Conservation (phyloP, 495 filamentous ascomycete species). For the Chaetomidium leptoderma region DNA sequence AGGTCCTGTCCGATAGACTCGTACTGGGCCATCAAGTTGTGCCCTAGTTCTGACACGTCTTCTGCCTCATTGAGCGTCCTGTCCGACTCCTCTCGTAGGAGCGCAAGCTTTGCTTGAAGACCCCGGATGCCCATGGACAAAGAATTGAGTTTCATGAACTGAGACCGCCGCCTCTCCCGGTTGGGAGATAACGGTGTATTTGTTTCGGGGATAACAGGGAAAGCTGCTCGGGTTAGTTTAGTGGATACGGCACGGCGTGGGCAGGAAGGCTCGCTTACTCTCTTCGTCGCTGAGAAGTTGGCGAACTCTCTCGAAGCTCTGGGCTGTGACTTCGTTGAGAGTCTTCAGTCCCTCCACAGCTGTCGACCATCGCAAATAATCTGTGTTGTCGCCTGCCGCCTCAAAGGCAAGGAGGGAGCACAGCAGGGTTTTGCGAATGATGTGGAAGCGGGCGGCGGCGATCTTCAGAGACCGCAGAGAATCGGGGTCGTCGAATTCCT, state of each 20-base stretch:
- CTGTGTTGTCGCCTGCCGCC: slow-evolving; percentile 74
- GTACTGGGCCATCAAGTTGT: slow-evolving; percentile 78
- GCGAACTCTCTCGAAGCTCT: slow-evolving; percentile 53
- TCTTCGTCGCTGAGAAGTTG: slow-evolving; percentile 78
- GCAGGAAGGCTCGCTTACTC: slow-evolving; percentile 48
- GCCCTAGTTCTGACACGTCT: slow-evolving; percentile 67
- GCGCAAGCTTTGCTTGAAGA: slow-evolving; percentile 90
- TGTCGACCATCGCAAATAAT: slow-evolving; percentile 73
- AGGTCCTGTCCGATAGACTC: slow-evolving; percentile 91
- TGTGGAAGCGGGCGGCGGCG: slow-evolving; percentile 72
- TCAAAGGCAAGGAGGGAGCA: slow-evolving; percentile 84
- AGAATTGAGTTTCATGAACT: slow-evolving; percentile 78
- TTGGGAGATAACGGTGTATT: slow-evolving; percentile 66
- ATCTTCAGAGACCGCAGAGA: slow-evolving; percentile 76
- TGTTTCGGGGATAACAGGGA: slow-evolving; percentile 49
- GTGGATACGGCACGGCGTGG: not conserved
- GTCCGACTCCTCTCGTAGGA: slow-evolving; percentile 85
- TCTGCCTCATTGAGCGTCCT: slow-evolving; percentile 67
- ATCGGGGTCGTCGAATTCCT: slow-evolving; percentile 67
- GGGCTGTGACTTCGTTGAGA: slow-evolving; percentile 55
- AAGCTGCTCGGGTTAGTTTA: slow-evolving; percentile 28
- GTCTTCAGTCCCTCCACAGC: slow-evolving; percentile 71
- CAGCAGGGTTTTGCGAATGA: slow-evolving; percentile 73
- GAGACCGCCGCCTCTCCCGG: slow-evolving; percentile 74
- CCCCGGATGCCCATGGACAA: slow-evolving; percentile 87